phyloP scores from a whole-genome alignment of 257 asterid species.

The Nicotiana tabacum region DNA sequence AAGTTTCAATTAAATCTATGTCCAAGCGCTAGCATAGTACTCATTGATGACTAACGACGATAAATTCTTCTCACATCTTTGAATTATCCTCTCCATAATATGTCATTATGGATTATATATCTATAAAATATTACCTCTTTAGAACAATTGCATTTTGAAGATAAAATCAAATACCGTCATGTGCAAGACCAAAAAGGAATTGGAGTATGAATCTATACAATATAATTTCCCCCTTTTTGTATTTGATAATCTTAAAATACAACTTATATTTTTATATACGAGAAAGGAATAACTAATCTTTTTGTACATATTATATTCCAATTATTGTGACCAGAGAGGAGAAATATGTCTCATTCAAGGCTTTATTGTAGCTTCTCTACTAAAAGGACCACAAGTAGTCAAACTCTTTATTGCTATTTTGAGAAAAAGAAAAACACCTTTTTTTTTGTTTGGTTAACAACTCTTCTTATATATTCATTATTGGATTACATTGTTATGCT shows the following conservation, averaged over 20 bases:
- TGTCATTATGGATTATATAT: too few species aligned
- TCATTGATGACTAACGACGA: too few species aligned
- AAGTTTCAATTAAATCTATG: too few species aligned
- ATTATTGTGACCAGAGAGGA: not conserved
- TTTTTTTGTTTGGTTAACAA: not conserved
- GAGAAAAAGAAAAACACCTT: too few species aligned
- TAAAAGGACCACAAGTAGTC: not conserved
- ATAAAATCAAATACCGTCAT: not conserved
- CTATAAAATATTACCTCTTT: too few species aligned
- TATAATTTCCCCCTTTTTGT: not conserved
- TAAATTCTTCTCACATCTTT: too few species aligned
- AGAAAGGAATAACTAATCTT: not conserved
- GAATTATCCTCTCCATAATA: too few species aligned
- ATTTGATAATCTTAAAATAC: not conserved
- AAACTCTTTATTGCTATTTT: not conserved
- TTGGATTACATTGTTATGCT: not conserved
- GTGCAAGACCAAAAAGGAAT: not conserved
- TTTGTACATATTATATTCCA: not conserved
- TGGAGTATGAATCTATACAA: not conserved
- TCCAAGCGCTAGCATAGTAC: too few species aligned
- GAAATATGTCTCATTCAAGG: not conserved
- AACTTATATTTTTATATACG: not conserved
- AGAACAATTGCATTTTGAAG: not conserved
- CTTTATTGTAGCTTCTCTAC: not conserved
- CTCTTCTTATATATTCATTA: not conserved